Evolutionary conservation across 345 rosid species (phyloP), one percentile per base, ranked within the genome.

Genomic region (Lumnitzera littorea): DNA sequence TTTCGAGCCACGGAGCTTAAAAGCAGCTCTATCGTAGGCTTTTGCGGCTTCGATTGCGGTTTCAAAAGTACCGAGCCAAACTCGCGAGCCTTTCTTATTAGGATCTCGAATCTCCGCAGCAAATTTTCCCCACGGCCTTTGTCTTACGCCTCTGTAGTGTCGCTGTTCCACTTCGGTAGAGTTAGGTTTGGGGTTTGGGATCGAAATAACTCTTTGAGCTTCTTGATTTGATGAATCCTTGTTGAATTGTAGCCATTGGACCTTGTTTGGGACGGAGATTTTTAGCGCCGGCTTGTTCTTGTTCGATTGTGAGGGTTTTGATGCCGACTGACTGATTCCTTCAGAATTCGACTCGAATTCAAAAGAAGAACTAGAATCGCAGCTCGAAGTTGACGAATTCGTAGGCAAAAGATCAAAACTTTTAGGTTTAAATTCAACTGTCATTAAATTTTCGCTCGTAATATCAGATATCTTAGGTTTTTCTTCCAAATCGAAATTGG

Each of bases 61-160:
- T 23, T 87, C 81, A 57, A 78, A 91, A 15, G 98, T 91, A 67
- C 98, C 98, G 0, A 91, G 84, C 98, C 98, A 91, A 47, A 87
- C 57, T 0, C 98, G 77, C 2, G 91, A 60, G 17, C 98, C 89
- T 31, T 74, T 88, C 62, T 80, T 71, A 72, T 60, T 82, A 5
- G 98, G 98, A 58, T 91, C 98, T 10, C 98, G 78, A 67, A 91
- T 91, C 87, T 91, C 98, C 50, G 98, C 96, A 3, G 96, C 98
- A 72, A 76, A 91, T 72, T 89, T 91, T 3, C 98, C 98, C 98
- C 98, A 91, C 47, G 98, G 95, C 73, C 96, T 75, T 67, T 64
- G 78, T 61, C 96, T 74, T 58, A 91, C 96, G n/a, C 98, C 98
- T 74, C 98, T 83, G 77, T 87, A 89, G 54, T 80, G 96, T 78